Conservation (phyloP, 75 land plant genomes). For the Gnetum montanum region DNA sequence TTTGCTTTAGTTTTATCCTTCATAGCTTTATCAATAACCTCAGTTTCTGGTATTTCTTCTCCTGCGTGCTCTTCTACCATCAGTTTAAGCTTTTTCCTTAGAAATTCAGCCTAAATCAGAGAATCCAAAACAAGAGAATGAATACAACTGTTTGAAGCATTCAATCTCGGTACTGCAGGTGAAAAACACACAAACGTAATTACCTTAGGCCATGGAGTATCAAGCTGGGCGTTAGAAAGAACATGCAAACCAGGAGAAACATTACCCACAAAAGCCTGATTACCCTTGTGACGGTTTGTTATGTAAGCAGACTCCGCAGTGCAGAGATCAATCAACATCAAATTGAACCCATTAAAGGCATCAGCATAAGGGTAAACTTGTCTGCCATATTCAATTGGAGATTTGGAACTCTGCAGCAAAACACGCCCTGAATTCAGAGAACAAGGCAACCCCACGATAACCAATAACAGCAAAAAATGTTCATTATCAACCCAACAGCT, state of each 20-base stretch:
- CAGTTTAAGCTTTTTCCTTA: conserved; percentile 33
- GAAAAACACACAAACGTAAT: not conserved
- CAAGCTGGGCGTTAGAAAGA: conserved; percentile 68
- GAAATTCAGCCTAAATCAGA: conserved; percentile 32
- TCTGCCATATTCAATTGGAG: conserved; percentile 61
- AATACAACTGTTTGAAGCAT: not conserved
- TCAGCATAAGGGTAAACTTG: conserved; percentile 39
- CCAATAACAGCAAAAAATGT: no score
- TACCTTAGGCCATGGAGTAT: conserved; percentile 87
- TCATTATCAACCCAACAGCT: no score
- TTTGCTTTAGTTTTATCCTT: conserved; percentile 48
- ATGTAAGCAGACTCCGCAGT: conserved; percentile 56
- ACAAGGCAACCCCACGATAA: no score
- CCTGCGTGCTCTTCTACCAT: conserved; percentile 21
- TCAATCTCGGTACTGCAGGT: not conserved
- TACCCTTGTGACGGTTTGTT: conserved; percentile 59
- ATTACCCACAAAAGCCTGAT: conserved; percentile 15
- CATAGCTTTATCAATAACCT: conserved; percentile 53
- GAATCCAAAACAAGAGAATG: not conserved
- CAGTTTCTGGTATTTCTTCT: conserved; percentile 31
- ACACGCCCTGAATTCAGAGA: no score
- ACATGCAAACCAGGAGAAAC: conserved; percentile 83
- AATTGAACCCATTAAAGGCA: conserved; percentile 76
- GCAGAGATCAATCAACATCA: conserved; percentile 67
- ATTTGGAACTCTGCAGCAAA: conserved; percentile 40